A percentile compares a stretch with the other conserved stretches of the same genome.
These are phyloP conservation scores for Mycena olivaceomarginata DNA, from an alignment of 768 basidiomycete species.

Conservation along the genomic window DNA sequence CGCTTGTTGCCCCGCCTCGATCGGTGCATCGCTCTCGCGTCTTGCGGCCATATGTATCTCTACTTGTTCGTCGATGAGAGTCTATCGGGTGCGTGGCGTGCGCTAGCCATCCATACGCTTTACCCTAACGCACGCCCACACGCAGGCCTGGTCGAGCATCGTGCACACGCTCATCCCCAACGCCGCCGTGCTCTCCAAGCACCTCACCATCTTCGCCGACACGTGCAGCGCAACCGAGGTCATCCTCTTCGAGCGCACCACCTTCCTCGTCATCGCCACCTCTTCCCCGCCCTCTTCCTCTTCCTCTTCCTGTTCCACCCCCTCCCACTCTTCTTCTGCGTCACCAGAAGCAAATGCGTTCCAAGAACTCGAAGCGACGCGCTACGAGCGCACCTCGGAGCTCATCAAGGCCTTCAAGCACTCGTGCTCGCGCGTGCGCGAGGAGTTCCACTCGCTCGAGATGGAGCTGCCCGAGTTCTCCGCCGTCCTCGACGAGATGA, in stretches of 20 bases:
- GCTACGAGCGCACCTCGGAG: slow-evolving; percentile 93
- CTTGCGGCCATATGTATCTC: too few species aligned
- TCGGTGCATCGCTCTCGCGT: too few species aligned
- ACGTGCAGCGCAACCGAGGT: slow-evolving; percentile 95
- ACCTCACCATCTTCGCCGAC: slow-evolving; percentile 90
- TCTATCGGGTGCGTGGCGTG: slow-evolving; percentile 82
- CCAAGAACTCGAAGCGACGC: slow-evolving; percentile 77
- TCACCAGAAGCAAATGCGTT: slow-evolving; percentile 54
- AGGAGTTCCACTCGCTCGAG: slow-evolving; percentile 91
- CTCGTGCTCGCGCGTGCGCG: slow-evolving; percentile 89
- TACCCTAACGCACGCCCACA: neutral
- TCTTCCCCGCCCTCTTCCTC: slow-evolving; percentile 69
- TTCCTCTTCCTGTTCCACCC: slow-evolving; percentile 66
- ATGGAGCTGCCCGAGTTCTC: slow-evolving; percentile 92
- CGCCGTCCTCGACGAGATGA: slow-evolving; percentile 94
- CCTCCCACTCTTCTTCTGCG: slow-evolving; percentile 75
- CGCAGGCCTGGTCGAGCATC: slow-evolving; percentile 97
- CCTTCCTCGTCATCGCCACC: slow-evolving; percentile 97
- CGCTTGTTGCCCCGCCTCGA: too few species aligned
- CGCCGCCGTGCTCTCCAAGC: slow-evolving; percentile 89
- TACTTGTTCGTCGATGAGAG: too few species aligned
- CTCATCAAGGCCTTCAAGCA: slow-evolving; percentile 97
- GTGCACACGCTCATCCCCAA: slow-evolving; percentile 98
- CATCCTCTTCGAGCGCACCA: slow-evolving; percentile 96
- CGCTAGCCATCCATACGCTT: slow-evolving; percentile 1